Conservation (phyloP, 768 basidiomycete genomes). For the Podaxis rugospora region DNA sequence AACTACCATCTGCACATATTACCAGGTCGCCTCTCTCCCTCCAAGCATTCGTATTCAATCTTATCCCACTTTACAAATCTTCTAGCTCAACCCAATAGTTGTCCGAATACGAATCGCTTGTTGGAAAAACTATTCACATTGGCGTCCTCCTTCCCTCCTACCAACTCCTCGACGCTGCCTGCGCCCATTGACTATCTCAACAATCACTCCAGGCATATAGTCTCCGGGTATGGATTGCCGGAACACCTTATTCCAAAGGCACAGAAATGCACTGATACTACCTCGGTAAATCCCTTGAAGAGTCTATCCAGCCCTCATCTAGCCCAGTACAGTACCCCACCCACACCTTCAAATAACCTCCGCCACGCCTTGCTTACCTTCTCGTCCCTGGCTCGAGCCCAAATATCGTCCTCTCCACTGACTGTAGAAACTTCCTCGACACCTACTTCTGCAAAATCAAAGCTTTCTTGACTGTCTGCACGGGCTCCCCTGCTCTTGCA, state of each 20-base stretch:
- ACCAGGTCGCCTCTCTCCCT: neutral
- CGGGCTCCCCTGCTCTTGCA: slow-evolving; percentile 19
- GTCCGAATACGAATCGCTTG: neutral
- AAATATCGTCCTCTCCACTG: slow-evolving; percentile 10
- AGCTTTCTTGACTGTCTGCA: slow-evolving; percentile 21
- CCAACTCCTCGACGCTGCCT: slow-evolving; percentile 16
- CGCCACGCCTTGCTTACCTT: slow-evolving; percentile 19
- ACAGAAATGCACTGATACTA: slow-evolving; percentile 21
- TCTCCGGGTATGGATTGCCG: neutral
- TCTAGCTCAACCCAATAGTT: neutral
- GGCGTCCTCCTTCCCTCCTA: slow-evolving; percentile 15
- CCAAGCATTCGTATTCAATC: neutral
- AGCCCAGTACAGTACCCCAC: slow-evolving; percentile 19
- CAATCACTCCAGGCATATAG: slow-evolving; percentile 13
- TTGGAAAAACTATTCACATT: neutral
- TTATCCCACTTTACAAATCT: neutral
- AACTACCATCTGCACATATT: no score
- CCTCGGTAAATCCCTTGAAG: slow-evolving; percentile 15
- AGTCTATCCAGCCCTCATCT: slow-evolving; percentile 15
- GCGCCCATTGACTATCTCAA: slow-evolving; percentile 23
- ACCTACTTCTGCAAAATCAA: slow-evolving; percentile 15
- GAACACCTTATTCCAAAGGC: slow-evolving; percentile 14
- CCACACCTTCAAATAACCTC: slow-evolving; percentile 18
- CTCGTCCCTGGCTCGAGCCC: slow-evolving; percentile 22
- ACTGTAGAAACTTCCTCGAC: slow-evolving; percentile 16